Percentiles rank a stretch among this genome's conserved stretches.
Evolutionary conservation across 2,329 filamentous ascomycete species (phyloP).

Genomic region (Apiospora aurea): DNA sequence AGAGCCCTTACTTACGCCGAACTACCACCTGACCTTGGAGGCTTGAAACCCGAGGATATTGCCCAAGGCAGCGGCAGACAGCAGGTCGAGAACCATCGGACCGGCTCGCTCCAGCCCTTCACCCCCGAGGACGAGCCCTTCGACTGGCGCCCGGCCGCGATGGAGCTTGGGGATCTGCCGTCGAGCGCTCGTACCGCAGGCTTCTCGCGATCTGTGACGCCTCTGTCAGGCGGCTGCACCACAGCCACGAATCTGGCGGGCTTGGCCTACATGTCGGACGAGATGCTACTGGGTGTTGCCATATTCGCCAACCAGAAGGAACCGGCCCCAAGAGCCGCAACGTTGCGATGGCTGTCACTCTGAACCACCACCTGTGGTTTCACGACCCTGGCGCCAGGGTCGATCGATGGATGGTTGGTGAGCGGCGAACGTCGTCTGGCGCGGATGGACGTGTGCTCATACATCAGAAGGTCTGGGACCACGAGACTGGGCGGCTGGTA

Average conservation of each 20-base stretch:
- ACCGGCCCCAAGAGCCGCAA: not conserved
- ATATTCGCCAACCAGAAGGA: not conserved
- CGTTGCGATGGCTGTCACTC: not conserved
- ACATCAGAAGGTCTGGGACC: constrained; percentile 16
- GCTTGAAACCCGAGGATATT: not conserved
- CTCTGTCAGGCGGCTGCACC: not conserved
- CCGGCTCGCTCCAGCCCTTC: not conserved
- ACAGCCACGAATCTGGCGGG: not conserved
- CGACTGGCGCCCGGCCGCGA: not conserved
- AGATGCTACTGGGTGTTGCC: constrained; percentile 2
- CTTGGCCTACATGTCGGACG: constrained; percentile 21
- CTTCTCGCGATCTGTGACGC: not conserved
- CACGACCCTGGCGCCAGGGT: not conserved
- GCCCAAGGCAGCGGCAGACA: not conserved
- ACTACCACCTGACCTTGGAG: not conserved
- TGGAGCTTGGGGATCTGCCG: not conserved
- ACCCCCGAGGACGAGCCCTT: constrained; percentile 11
- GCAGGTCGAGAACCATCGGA: not conserved
- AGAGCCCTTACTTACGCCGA: not conserved
- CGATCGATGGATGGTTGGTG: constrained; percentile 20
- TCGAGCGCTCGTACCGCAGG: not conserved
- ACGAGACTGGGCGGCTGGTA: not conserved
- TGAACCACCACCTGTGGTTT: constrained; percentile 12
- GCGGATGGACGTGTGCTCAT: constrained; percentile 22
- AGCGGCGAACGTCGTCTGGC: constrained; percentile 18